Conservation (phyloP, 257 asterid genomes). For the Solanum dulcamara region DNA sequence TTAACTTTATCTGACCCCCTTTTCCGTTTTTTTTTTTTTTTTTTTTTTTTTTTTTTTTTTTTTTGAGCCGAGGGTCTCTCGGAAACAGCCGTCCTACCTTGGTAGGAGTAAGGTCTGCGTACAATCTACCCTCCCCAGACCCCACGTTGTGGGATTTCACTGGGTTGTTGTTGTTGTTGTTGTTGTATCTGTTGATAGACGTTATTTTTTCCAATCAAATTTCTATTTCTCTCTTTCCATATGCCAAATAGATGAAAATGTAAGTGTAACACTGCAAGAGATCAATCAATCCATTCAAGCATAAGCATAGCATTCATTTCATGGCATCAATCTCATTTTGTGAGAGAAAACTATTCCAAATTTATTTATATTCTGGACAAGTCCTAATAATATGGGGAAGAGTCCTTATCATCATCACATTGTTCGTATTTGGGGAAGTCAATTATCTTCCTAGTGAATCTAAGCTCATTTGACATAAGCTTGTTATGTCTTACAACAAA, state of each 20-base stretch:
- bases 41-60: too few relatives aligned
- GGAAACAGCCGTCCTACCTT: too few relatives aligned
- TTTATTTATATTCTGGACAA: not conserved
- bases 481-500: not conserved
- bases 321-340: not conserved
- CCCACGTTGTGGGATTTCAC: too few relatives aligned
- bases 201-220: not conserved
- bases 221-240: not conserved
- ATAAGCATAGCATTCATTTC: not conserved
- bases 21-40: too few relatives aligned
- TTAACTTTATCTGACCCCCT: too few relatives aligned
- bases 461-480: not conserved
- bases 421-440: not conserved
- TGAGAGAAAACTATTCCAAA: not conserved
- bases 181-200: not conserved
- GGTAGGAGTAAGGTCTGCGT: too few relatives aligned
- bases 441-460: not conserved
- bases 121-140: too few relatives aligned
- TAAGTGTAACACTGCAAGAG: not conserved
- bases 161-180: too few relatives aligned
- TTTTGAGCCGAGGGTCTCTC: too few relatives aligned
- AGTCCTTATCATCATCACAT: not conserved
- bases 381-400: not conserved
- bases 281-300: not conserved
- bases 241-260: not conserved